phyloP scores from a whole-genome alignment of 306 rosid genomes.

The Mimosa bimucronata region DNA sequence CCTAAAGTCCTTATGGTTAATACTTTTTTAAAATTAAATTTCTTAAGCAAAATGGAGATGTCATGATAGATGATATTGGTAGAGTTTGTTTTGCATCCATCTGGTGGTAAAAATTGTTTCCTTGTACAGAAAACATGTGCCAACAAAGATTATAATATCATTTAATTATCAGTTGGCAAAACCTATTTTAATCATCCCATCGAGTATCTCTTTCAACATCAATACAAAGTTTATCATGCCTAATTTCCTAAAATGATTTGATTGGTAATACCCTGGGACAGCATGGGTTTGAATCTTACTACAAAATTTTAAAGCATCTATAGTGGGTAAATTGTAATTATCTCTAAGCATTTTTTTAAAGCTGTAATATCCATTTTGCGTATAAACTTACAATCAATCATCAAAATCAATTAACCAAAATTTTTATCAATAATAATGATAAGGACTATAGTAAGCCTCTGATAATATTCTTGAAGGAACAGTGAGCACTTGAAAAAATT shows the following conservation, averaged over 20 bases:
- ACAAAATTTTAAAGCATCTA: background rate
- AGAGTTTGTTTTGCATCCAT: too few species aligned
- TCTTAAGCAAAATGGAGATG: too few species aligned
- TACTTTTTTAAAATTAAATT: too few species aligned
- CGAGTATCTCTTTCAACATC: too few species aligned
- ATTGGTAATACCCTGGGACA: background rate
- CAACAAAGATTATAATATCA: too few species aligned
- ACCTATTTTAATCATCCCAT: too few species aligned
- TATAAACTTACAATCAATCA: background rate
- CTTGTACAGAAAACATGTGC: too few species aligned
- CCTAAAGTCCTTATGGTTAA: too few species aligned
- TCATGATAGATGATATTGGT: too few species aligned
- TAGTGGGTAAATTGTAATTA: background rate
- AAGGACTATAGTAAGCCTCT: too few species aligned
- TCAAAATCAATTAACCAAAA: background rate
- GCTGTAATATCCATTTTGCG: background rate
- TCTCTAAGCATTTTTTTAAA: background rate
- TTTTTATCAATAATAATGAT: background rate
- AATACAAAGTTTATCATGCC: background rate
- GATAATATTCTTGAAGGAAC: background rate
- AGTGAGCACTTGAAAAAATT: background rate
- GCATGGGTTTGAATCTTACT: background rate
- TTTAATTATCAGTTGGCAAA: too few species aligned
- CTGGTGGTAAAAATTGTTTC: too few species aligned
- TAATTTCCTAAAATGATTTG: background rate